Evolutionary conservation across 2,329 filamentous ascomycete species (phyloP), one percentile per base, ranked within the genome.

Genomic region (Penicillium polonicum): DNA sequence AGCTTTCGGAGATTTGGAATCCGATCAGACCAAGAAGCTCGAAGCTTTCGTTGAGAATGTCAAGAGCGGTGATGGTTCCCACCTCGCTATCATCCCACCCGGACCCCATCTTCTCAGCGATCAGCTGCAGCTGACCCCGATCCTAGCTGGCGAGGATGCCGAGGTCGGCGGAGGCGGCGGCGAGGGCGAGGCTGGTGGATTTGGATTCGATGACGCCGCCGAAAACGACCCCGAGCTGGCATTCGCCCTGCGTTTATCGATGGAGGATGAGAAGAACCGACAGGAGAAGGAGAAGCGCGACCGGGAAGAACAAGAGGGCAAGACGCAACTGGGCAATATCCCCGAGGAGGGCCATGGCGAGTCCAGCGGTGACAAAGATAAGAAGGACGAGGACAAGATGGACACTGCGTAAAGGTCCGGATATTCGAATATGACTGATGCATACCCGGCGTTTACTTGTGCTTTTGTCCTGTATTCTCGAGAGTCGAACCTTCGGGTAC

Each of bases 201-300:
- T 83, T 65, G 86, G 88, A 61, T 95, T 91, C 68, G 90, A 92
- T 67, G 94, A 97, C 75, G 92, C 93, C 15, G 89, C 88, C 53
- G 84, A 92, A 70, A 72, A 75, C 43, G 94, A 99, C 72, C 94
- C 94, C 4, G 94, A 99, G 76, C 80, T 99, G 70, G 94, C 94
- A 23, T 85, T 99, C 66, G 94, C 94, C 52, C 81, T 99, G 73
- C 88, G 94, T 63, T 96, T 99, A 91, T 96, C 91, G 76, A 91
- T 96, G 85, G 94, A 99, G 75, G 94, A 99, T 74, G 94, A 99
- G 78, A 95, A 95, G 80, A 92, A 92, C 60, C 83, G 94, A 69
- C 88, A 95, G 77, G 92, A 96, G 75, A 91, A 91, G 78, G 86
- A 89, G 70, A 90, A 88, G 67, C 86, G 87, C 68, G 86, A 91